phyloP scores from a whole-genome alignment of 176 grass and related monocot genomes.

The Oryza australiensis region DNA sequence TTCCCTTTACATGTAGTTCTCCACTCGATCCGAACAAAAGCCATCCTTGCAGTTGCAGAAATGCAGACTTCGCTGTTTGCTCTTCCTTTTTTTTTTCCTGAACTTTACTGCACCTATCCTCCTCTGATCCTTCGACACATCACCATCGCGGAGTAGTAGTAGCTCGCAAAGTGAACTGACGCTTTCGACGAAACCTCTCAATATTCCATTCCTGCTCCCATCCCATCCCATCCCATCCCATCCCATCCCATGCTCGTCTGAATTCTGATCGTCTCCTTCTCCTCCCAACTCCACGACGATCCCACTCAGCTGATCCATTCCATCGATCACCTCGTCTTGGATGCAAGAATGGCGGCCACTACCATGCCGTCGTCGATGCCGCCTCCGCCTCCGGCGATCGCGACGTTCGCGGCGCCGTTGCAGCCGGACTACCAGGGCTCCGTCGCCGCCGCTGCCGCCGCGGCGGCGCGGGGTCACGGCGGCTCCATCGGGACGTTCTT shows the following conservation, averaged over 20 bases:
- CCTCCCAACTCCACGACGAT: not conserved
- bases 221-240: not conserved
- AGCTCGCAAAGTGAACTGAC: conserved; percentile 24
- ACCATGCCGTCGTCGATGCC: conserved; percentile 39
- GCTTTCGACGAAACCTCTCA: conserved; percentile 20
- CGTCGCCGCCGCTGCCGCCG: not conserved
- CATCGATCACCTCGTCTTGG: not conserved
- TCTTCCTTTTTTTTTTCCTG: not conserved
- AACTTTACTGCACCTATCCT: conserved; percentile 23
- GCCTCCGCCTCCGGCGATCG: conserved; percentile 12
- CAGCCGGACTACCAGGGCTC: conserved; percentile 48
- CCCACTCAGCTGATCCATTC: conserved; percentile 1
- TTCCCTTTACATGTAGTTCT: conserved; percentile 48
- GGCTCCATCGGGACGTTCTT: conserved; percentile 67
- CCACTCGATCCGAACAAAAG: conserved; percentile 56
- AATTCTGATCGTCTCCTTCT: not conserved
- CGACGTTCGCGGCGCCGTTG: conserved; percentile 36
- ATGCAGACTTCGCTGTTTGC: not conserved
- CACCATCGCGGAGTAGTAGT: not conserved
- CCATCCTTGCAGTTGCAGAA: not conserved
- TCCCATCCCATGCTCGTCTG: not conserved
- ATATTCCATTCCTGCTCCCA: not conserved
- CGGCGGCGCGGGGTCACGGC: not conserved
- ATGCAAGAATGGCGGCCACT: conserved; percentile 45
- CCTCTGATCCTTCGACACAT: conserved; percentile 27